Conservation (phyloP, 2,329 filamentous ascomycete species). For the Xylariaceae sp. region DNA sequence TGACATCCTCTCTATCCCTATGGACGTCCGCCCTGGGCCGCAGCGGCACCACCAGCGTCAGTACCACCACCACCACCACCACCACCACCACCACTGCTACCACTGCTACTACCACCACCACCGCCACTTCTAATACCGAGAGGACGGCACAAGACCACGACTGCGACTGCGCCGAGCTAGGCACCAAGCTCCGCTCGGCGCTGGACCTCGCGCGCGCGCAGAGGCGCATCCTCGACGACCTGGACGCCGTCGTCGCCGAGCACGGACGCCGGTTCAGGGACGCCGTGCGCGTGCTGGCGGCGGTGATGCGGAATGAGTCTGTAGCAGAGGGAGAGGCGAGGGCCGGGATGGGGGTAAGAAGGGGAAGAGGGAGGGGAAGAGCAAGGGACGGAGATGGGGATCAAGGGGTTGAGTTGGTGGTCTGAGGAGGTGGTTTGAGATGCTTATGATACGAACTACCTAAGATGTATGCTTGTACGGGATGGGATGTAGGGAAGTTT, state of each 20-base stretch:
- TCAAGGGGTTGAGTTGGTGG: too few species aligned
- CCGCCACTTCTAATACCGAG: too few species aligned
- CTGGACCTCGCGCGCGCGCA: constrained; percentile 13
- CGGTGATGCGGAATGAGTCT: neutral
- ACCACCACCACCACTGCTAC: too few species aligned
- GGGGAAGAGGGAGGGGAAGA: neutral
- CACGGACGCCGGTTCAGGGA: constrained; percentile 7
- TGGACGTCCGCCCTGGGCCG: constrained; percentile 9
- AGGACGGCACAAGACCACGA: too few species aligned
- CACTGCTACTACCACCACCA: too few species aligned
- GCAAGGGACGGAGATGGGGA: too few species aligned
- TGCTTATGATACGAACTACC: too few species aligned
- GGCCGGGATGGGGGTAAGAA: neutral
- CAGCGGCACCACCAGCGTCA: neutral
- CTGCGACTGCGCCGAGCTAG: constrained; percentile 1
- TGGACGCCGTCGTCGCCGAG: constrained; percentile 7
- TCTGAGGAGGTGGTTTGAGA: too few species aligned
- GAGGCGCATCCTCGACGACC: constrained; percentile 17
- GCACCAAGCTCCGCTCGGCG: constrained; percentile 5
- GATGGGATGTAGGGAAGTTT: too few species aligned
- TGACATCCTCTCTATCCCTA: constrained; percentile 1
- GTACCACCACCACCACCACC: too few species aligned
- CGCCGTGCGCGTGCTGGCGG: constrained; percentile 7
- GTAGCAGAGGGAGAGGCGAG: too few species aligned
- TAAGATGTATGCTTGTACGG: too few species aligned